Percentiles rank a stretch among this genome's conserved stretches.
Conservation (phyloP, 2,329 filamentous ascomycete species). For the Bipolaris sorokiniana region DNA sequence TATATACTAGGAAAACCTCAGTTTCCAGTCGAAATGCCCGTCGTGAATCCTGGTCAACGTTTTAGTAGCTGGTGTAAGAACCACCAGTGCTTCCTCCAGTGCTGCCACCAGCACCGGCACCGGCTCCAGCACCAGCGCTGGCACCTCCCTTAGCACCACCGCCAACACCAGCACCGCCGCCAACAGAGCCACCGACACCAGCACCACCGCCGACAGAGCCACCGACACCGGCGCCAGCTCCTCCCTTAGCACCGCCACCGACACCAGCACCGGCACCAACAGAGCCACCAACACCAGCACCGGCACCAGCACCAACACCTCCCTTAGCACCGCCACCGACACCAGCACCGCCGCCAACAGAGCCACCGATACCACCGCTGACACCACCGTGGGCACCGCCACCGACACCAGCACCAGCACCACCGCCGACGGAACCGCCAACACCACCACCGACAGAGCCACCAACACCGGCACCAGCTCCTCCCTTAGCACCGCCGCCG, state of each 20-base stretch:
- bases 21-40: background rate
- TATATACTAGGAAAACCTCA: background rate
- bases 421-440: too few species aligned
- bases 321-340: background rate
- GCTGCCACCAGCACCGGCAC: background rate
- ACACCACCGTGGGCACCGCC: background rate
- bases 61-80: background rate
- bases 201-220: background rate
- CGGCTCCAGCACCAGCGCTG: background rate
- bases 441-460: background rate
- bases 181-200: background rate
- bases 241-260: too few species aligned
- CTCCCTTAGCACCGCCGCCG: too few species aligned
- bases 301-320: too few species aligned
- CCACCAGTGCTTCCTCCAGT: background rate
- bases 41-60: background rate
- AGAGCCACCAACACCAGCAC: background rate
- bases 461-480: background rate
- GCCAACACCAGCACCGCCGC: background rate
- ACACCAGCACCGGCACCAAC: background rate
- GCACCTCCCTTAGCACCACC: background rate
- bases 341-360: background rate
- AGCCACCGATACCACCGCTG: background rate
- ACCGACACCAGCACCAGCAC: background rate
- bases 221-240: constrained; percentile 2